Base-by-base conservation (phyloP, 768 basidiomycete species). In the Mycena vulgaris region DNA sequence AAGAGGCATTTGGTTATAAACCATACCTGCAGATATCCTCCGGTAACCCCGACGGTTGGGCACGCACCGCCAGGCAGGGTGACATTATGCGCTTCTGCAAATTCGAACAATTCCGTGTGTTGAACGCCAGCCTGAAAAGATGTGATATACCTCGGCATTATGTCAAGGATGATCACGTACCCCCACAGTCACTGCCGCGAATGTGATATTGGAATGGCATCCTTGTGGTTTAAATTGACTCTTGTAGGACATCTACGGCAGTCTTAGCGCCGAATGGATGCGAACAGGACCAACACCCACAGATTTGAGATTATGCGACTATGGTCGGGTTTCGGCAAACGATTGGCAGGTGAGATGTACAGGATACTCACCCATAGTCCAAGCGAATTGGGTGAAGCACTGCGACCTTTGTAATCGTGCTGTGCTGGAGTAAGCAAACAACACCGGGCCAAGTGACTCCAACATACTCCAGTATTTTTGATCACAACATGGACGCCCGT, bases 321-420 rank as follows among this genome's bases (percentile, higher is more conserved):
- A 45, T 45, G 42, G 42, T 6, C 21, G 5, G 42, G 16, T 6
- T 8, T 45, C 42, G 39, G 39, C 19, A 58, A 30, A 16, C 23
- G 21, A 13, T 23, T 9, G 56, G n/a, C 16, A 58, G 21, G 13
- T 23, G 30, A 35, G n/a, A 14, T 5, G 35, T n/a, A n/a, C n/a
- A n/a, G n/a, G n/a, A n/a, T 25, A 55, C 42, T 27, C 23, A 63
- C 68, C 76, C 77, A 78, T 21, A 79, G 58, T 8, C 64, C 72
- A 37, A 79, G 53, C 7, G 78, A 73, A 19, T 70, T 56, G 5
- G 75, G 73, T 1, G 72, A 75, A 23, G 62, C 60, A 53, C 75
- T 76, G 2, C 76, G 74, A 2, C 79, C 77, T 28, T 71, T 68
- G 67, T 77, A 78, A 65, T 80, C 79, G 55, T 80, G 79, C 72